Evolutionary conservation across 371 early-diverging fungal genomes (phyloP).

Genomic region (Paraphysoderma sedebokerense): DNA sequence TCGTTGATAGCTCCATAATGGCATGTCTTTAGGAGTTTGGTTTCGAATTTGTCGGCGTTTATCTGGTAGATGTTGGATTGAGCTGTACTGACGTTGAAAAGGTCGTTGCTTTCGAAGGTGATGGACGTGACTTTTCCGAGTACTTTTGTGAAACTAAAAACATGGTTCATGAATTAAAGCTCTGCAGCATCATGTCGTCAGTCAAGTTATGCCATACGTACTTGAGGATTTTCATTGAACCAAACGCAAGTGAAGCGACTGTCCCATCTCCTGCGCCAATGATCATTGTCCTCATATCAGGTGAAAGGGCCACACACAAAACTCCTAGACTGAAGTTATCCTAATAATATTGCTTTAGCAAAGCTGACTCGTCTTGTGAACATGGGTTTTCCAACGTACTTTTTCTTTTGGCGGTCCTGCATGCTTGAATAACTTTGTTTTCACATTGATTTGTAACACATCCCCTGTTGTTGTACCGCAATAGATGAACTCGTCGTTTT

Average conservation of each 20-base stretch:
- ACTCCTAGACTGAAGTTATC: slow-evolving; percentile 30
- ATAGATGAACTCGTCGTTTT: slow-evolving; percentile 29
- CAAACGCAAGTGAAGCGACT: slow-evolving; percentile 20
- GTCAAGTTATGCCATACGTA: slow-evolving; percentile 5
- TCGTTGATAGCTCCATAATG: slow-evolving; percentile 31
- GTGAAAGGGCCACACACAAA: slow-evolving; percentile 16
- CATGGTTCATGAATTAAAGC: background rate
- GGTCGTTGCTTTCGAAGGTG: slow-evolving; percentile 12
- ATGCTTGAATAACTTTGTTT: slow-evolving; percentile 24
- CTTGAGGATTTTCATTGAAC: slow-evolving; percentile 24
- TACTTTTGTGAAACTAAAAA: slow-evolving; percentile 15
- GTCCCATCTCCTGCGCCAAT: slow-evolving; percentile 33
- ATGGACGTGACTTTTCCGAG: slow-evolving; percentile 31
- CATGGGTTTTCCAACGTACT: slow-evolving; percentile 4
- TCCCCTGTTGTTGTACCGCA: slow-evolving; percentile 40
- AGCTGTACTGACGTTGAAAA: slow-evolving; percentile 23
- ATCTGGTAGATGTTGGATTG: slow-evolving; percentile 24
- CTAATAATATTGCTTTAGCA: slow-evolving; percentile 4
- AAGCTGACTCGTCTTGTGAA: no score
- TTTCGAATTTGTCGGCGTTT: slow-evolving; percentile 6
- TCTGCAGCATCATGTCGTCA: background rate
- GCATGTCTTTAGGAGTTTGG: slow-evolving; percentile 18
- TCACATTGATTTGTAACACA: slow-evolving; percentile 21
- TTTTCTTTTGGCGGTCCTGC: slow-evolving; percentile 32
- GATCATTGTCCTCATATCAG: slow-evolving; percentile 14